These are phyloP conservation scores for Coriaria nepalensis DNA, from an alignment of 306 rosid genomes.

Conservation along the genomic window DNA sequence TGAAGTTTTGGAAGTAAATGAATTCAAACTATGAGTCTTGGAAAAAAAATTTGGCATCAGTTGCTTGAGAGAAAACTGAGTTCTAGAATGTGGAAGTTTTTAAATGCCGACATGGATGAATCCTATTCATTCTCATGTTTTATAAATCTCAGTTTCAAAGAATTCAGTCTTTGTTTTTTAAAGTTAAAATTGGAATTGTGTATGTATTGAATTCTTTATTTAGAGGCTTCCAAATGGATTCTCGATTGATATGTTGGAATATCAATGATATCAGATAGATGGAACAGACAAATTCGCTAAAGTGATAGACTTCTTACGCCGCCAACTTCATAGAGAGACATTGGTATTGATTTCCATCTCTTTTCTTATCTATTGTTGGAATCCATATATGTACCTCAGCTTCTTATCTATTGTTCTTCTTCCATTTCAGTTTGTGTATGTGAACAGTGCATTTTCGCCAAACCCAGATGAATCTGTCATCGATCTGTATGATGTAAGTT, in stretches of 20 bases:
- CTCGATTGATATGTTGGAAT: no score
- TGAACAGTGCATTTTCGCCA: conserved; percentile 88
- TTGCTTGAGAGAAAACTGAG: no score
- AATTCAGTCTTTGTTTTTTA: not conserved
- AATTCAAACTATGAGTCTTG: no score
- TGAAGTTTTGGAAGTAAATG: no score
- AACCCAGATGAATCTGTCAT: conserved; percentile 80
- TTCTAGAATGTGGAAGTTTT: no score
- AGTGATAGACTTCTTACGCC: conserved; percentile 81
- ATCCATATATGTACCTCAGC: conserved; percentile 2
- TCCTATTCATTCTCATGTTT: not conserved
- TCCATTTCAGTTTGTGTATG: conserved; percentile 72
- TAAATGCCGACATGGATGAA: no score
- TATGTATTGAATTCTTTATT: conserved; percentile 5
- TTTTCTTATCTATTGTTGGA: not conserved
- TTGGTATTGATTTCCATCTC: conserved; percentile 38
- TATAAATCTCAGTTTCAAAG: not conserved
- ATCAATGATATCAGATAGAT: conserved; percentile 29
- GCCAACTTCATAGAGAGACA: conserved; percentile 83
- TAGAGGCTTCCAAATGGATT: conserved; percentile 1
- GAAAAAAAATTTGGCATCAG: no score
- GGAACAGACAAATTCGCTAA: conserved; percentile 90
- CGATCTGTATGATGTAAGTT: conserved; percentile 78
- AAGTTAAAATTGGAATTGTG: not conserved
- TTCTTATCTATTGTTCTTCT: conserved; percentile 9